Conservation (phyloP, 768 basidiomycete genomes). For the Termitomyces sp. region DNA sequence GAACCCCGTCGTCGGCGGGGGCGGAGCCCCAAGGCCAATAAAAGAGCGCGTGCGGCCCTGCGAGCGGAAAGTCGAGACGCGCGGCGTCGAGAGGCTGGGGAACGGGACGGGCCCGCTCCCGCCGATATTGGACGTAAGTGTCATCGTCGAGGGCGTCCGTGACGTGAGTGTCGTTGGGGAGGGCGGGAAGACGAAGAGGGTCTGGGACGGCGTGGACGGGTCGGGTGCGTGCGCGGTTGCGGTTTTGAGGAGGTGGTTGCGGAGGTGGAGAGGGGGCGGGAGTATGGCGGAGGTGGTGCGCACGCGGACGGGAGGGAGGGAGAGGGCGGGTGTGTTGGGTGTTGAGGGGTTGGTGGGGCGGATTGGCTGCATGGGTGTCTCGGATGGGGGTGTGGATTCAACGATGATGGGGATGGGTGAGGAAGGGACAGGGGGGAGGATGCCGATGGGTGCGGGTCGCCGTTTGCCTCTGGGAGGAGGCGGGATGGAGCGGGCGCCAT, state of each 20-base stretch:
- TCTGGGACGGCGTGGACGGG: conserved; percentile 67
- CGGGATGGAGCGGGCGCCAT: conserved; percentile 36
- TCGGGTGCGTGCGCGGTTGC: conserved; percentile 21
- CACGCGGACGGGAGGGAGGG: conserved; percentile 37
- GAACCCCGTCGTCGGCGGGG: conserved; percentile 77
- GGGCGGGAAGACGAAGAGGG: conserved; percentile 83
- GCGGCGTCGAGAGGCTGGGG: conserved; percentile 60
- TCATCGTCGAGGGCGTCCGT: conserved; percentile 79
- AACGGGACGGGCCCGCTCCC: conserved; percentile 39
- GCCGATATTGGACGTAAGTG: conserved; percentile 61
- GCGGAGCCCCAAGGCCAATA: conserved; percentile 63
- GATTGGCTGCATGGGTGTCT: conserved; percentile 6
- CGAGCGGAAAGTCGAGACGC: conserved; percentile 63
- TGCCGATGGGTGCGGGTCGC: conserved; percentile 57
- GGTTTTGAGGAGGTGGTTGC: conserved; percentile 29
- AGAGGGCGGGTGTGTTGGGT: conserved; percentile 17
- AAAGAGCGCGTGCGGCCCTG: conserved; percentile 71
- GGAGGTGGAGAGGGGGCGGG: conserved; percentile 56
- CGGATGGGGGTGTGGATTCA: conserved; percentile 18
- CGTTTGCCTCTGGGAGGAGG: conserved; percentile 46
- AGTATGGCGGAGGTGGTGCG: conserved; percentile 56
- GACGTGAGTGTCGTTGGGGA: conserved; percentile 54
- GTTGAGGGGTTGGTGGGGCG: conserved; percentile 11
- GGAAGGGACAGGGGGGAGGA: conserved; percentile 69
- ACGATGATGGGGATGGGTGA: conserved; percentile 61